Base-by-base conservation (phyloP, 129 eudicot species). In the Flaveria bidentis region DNA sequence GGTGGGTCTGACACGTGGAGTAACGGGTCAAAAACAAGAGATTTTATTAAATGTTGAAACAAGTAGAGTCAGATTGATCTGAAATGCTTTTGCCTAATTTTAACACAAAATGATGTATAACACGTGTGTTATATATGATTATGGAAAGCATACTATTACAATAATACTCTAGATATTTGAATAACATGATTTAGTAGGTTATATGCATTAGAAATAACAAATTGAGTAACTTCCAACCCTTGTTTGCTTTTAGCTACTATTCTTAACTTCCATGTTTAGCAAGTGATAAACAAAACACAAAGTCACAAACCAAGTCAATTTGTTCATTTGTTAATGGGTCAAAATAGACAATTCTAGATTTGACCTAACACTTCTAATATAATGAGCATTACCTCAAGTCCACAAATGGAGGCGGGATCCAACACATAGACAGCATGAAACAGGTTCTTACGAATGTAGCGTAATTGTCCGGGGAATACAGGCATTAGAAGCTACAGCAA, bases 401-500 rank as follows among this genome's bases (percentile, higher is more conserved):
- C 99, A 86, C 87, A 91, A 78, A 82, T 66, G 63, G 97, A 84
- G 50, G 93, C 92, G 70, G 99, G 99, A 83, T 94, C 99, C 83
- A 94, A 58, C 70, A 91, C 85, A 75, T 80, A 91, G 66, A 89
- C 97, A 23, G 97, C 99, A 87, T 94, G 91, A 74, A 85, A 94
- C 65, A 94, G 66, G 82, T 94, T 94, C 81, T 94, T 91, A 44
- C 99, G 97, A 9, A 94, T 89, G 87, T 94, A 91, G 28, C 97
- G 99, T 70, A 89, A 67, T 87, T 94, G 99, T 77, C 99, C 99
- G 68, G 99, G 99, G 79, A 80, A 94, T 52, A 90, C 96, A 4
- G 99, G 99, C 99, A 94, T 94, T 83, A 94, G 81, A 62, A 94
- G 86, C 99, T 94, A 76, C 17, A 78, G 26, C 61, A 58, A 11